Conservation (phyloP, 495 filamentous ascomycete species). For the Collariella sp. region DNA sequence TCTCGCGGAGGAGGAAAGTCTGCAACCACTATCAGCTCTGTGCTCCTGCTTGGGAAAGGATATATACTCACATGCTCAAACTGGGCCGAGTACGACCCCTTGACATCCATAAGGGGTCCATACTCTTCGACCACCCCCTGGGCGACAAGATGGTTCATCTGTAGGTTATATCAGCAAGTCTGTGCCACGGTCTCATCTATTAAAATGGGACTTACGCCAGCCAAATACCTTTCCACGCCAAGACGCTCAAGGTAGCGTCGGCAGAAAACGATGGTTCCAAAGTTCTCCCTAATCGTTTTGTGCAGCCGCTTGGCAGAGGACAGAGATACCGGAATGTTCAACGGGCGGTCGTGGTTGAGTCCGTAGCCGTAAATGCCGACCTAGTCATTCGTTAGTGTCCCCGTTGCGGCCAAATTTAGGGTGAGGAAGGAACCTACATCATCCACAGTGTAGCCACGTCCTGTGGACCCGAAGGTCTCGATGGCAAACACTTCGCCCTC, state of each 20-base stretch:
- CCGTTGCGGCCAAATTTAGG: background rate
- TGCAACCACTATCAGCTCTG: constrained; percentile 31
- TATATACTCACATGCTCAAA: constrained; percentile 72
- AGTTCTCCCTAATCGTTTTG: constrained; percentile 85
- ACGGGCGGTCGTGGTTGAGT: constrained; percentile 62
- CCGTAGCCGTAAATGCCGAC: constrained; percentile 57
- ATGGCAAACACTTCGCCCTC: constrained; percentile 90
- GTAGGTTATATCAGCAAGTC: background rate
- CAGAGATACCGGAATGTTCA: constrained; percentile 37
- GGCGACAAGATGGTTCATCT: constrained; percentile 84
- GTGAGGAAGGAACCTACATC: background rate
- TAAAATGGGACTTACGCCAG: constrained; percentile 51
- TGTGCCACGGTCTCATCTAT: background rate
- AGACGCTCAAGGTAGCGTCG: constrained; percentile 77
- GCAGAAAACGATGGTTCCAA: constrained; percentile 79
- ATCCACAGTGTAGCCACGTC: constrained; percentile 23
- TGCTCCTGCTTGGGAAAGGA: background rate
- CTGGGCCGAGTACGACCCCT: constrained; percentile 92
- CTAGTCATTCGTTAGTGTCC: background rate
- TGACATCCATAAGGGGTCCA: constrained; percentile 82
- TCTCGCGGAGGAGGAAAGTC: constrained; percentile 81
- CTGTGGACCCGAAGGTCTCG: constrained; percentile 88
- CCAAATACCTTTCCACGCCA: constrained; percentile 78
- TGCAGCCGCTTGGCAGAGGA: constrained; percentile 73
- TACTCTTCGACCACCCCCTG: constrained; percentile 83